Evolutionary conservation across 305 asterid genomes (phyloP), one percentile per base, ranked within the genome.

Genomic region (Solanum hybrid): DNA sequence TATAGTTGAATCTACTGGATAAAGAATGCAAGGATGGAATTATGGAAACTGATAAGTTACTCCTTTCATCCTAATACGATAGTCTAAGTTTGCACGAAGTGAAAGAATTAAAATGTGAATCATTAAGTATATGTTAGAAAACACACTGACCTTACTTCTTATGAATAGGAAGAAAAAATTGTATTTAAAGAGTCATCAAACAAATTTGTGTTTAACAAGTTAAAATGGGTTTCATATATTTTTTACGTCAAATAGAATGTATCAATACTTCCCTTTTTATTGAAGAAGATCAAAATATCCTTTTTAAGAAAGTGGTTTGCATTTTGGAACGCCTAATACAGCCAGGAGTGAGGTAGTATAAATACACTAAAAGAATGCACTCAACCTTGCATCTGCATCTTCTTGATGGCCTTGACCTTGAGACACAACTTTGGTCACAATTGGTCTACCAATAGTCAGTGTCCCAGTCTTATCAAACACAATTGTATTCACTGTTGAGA

Each of bases 391-490:
- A 91, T 92, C 91, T 90, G 85, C 86, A 92, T 92, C 92, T 32
- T 91, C 84, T 85, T 34, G 88, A 85, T 60, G 73, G 66, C 82
- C 92, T 72, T 75, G 37, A 89, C 91, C 92, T 86, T 90, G 94
- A 90, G 94, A 92, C 91, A 92, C 92, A 78, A 97, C 94, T 93
- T 93, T 94, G 72, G 98, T 95, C 94, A 97, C 99, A 77, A 93
- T 93, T 91, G 99, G 99, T 92, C 92, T 95, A 88, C 99, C 99
- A 85, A 95, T 91, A 36, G 99, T 97, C 90, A 97, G 88, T 51
- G 99, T 97, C 91, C 99, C 99, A 35, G 99, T 97, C 93, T 96
- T 97, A 90, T 97, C 99, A 94, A 97, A 97, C 88, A 97, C 99
- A 89, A 97, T 87, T 38, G 98, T 91, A 88, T 97, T 90, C 73